Evolutionary conservation across 1,284 basidiomycete genomes (phyloP), one percentile per base, ranked within the genome.

Genomic region (Leccinum fallax): DNA sequence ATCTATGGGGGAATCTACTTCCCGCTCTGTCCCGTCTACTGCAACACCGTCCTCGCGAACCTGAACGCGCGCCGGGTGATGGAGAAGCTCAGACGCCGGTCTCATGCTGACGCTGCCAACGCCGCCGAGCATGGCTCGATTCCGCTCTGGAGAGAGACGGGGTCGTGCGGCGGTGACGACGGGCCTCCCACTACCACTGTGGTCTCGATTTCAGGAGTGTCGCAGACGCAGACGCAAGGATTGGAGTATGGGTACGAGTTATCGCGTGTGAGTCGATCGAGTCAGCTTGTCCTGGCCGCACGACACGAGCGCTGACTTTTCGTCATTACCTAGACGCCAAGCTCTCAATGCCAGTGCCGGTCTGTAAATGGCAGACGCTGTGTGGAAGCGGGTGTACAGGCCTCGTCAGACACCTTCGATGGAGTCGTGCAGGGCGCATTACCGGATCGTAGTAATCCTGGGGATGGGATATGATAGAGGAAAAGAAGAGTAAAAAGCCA

Each of bases 41-140:
- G 73, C 53, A 74, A 72, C 36, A 74, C 69, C 4, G 63, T 76
- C 3, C 70, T 76, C 46, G 66, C 67, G 9, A 76, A 74, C 57
- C 53, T 75, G 61, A 75, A 74, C n/a, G 68, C 62, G 13, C 66
- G 71, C 16, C 43, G 53, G 28, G 55, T 62, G 15, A 53, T 72
- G 13, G 48, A 58, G 3, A 65, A 65, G 15, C 56, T 68, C n/a
- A 59, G 58, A 28, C 59, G 55, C 11, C 61, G 49, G 19, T 21
- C 11, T 46, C 43, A 46, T 21, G 43, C 43, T 21, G 43, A 19
- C 10, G 43, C 19, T 19, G 43, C 43, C 43, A 46, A 46, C 15
- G 6, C 54, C 21, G 24, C 57, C 5, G 21, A 49, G 4, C 30
- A 58, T 8, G 51, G 38, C 2, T 67, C 67, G 19, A 24, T 67